Evolutionary conservation across 108 stramenopile genomes (phyloP).

Genomic region (Mediolabrus comicus): DNA sequence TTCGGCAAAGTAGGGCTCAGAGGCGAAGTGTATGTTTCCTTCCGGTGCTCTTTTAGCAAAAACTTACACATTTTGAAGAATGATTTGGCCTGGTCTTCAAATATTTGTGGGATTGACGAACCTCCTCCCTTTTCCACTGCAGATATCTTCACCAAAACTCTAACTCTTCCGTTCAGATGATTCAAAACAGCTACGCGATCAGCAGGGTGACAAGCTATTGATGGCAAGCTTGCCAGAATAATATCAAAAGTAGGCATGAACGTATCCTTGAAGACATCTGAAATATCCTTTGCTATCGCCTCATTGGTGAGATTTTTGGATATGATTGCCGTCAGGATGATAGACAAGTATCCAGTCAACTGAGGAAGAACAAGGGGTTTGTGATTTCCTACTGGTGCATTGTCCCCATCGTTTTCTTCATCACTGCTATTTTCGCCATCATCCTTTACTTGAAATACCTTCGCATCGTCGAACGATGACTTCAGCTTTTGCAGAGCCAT

Average conservation of each 20-base stretch:
- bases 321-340: conserved; percentile 22
- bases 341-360: conserved; percentile 23
- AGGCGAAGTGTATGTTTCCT: conserved; percentile 12
- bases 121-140: conserved; percentile 9
- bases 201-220: conserved; percentile 8
- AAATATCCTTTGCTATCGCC: conserved; percentile 13
- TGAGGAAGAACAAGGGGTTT: conserved; percentile 7
- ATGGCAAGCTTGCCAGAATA: conserved; percentile 19
- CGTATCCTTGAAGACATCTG: conserved; percentile 15
- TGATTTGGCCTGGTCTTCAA: conserved; percentile 22
- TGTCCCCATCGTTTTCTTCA: conserved; percentile 20
- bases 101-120: conserved; percentile 4
- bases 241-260: conserved; percentile 31
- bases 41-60: conserved; percentile 29
- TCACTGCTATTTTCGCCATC: conserved; percentile 20
- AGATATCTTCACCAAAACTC: conserved; percentile 21
- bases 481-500: conserved; percentile 23
- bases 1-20: background rate
- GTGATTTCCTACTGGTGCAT: background rate
- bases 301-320: conserved; percentile 19
- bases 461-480: conserved; percentile 15
- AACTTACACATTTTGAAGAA: conserved; percentile 28
- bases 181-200: conserved; percentile 26
- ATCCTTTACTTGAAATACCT: conserved; percentile 25
- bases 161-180: conserved; percentile 36